A percentile compares a stretch with the other conserved stretches of the same genome.
Conservation (phyloP, 106 monocot species). For the Dioscorea alata region DNA sequence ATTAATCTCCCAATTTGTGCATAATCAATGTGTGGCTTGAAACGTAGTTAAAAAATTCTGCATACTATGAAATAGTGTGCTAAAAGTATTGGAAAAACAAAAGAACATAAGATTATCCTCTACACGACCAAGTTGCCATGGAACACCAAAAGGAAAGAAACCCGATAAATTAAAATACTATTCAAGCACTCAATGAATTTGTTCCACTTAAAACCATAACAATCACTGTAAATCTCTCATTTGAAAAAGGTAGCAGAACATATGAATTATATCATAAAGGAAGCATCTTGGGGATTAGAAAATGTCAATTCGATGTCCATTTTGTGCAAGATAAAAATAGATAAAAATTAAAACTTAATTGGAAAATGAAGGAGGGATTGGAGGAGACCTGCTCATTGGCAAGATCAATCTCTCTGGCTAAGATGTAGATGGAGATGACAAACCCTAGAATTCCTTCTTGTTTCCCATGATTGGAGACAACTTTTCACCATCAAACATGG, state of each 20-base stretch:
- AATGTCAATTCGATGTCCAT: neutral
- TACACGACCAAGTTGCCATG: too few relatives aligned
- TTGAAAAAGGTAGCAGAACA: neutral
- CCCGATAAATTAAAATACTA: neutral
- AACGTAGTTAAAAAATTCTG: too few relatives aligned
- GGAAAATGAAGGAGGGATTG: neutral
- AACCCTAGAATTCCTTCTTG: too few relatives aligned
- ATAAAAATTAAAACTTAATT: neutral
- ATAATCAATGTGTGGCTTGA: too few relatives aligned
- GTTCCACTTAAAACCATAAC: neutral
- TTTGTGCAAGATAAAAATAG: neutral
- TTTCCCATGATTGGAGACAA: too few relatives aligned
- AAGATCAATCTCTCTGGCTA: conserved; percentile 67
- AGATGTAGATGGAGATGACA: too few relatives aligned
- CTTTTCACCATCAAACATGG: too few relatives aligned
- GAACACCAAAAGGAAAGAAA: too few relatives aligned
- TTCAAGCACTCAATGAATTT: neutral
- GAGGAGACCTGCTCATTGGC: conserved; percentile 66
- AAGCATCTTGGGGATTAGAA: neutral
- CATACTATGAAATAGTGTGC: too few relatives aligned
- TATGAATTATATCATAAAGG: neutral
- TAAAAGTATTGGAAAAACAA: too few relatives aligned
- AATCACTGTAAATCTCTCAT: neutral
- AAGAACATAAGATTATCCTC: too few relatives aligned
- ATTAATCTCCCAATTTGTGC: too few relatives aligned